These are phyloP conservation scores for Paramecium sexaurelia DNA, from an alignment of 73 alveolate species.

Conservation along the genomic window DNA sequence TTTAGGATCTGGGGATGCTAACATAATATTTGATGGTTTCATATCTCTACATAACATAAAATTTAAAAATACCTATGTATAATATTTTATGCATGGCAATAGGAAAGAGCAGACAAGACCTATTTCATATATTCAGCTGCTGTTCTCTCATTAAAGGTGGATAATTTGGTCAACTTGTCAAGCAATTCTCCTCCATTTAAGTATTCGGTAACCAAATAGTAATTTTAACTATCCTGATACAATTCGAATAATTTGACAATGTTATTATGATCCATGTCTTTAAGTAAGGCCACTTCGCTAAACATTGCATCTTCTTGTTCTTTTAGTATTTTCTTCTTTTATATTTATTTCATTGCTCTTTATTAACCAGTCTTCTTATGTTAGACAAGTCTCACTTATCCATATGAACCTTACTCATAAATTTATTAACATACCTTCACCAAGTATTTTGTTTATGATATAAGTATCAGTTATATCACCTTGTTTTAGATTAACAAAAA, in stretches of 20 bases:
- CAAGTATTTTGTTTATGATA: slow-evolving; percentile 7
- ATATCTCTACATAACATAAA: slow-evolving; percentile 75
- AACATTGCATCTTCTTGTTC: slow-evolving; percentile 50
- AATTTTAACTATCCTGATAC: slow-evolving; percentile 62
- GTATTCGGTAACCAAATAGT: slow-evolving; percentile 73
- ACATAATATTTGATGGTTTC: slow-evolving; percentile 90
- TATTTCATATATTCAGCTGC: slow-evolving; percentile 86
- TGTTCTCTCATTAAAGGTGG: slow-evolving; percentile 79
- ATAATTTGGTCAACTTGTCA: slow-evolving; percentile 72
- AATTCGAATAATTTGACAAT: slow-evolving; percentile 66
- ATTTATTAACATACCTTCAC: background rate
- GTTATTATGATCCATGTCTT: slow-evolving; percentile 71
- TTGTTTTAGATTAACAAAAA: slow-evolving; percentile 8
- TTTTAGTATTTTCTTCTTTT: background rate
- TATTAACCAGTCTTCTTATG: background rate
- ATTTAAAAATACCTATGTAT: slow-evolving; percentile 74
- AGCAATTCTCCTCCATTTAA: slow-evolving; percentile 89
- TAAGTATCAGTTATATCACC: slow-evolving; percentile 36
- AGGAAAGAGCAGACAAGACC: slow-evolving; percentile 83
- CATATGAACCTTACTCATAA: slow-evolving; percentile 33
- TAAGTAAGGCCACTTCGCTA: slow-evolving; percentile 34
- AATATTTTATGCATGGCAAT: slow-evolving; percentile 88
- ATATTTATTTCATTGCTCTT: slow-evolving; percentile 48
- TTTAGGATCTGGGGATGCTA: slow-evolving; percentile 73
- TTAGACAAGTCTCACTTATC: slow-evolving; percentile 36